Percentiles rank a stretch among this genome's conserved stretches.
Evolutionary conservation across 1,284 basidiomycete genomes (phyloP).

Genomic region (Porogramme epimiltina): DNA sequence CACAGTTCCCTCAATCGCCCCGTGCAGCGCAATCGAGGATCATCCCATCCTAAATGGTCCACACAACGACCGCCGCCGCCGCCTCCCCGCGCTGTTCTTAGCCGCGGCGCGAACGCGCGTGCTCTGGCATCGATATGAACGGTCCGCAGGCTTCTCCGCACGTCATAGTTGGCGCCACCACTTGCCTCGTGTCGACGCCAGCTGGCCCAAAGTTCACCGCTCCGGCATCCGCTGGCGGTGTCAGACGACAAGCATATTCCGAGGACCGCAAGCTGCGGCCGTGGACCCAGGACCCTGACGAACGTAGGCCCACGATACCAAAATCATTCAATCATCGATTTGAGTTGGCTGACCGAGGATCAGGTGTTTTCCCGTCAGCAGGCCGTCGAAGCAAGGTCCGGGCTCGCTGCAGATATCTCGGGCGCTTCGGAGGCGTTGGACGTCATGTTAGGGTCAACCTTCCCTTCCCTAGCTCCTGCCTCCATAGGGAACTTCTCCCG

Average conservation of each 20-base stretch:
- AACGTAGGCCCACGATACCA: conserved; percentile 5
- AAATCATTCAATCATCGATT: conserved; percentile 7
- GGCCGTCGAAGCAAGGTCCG: conserved; percentile 14
- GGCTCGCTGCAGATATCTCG: background rate
- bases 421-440: background rate
- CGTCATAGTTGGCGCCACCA: conserved; percentile 19
- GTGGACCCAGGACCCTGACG: conserved; percentile 14
- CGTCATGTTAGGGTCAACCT: conserved; percentile 1
- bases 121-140: conserved; percentile 10
- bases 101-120: background rate
- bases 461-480: conserved; percentile 15
- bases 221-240: background rate
- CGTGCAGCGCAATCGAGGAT: conserved; percentile 2
- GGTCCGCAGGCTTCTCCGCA: conserved; percentile 6
- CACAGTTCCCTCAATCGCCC: conserved; percentile 2
- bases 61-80: background rate
- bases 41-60: conserved; percentile 4
- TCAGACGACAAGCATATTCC: conserved; percentile 6
- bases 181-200: conserved; percentile 17
- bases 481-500: conserved; percentile 13
- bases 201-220: conserved; percentile 4
- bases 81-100: conserved; percentile 1
- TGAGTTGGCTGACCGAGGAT: conserved; percentile 19
- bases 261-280: conserved; percentile 5
- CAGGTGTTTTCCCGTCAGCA: conserved; percentile 5